phyloP scores from a whole-genome alignment of 2,329 filamentous ascomycete genomes.

The Fusarium acutatum region DNA sequence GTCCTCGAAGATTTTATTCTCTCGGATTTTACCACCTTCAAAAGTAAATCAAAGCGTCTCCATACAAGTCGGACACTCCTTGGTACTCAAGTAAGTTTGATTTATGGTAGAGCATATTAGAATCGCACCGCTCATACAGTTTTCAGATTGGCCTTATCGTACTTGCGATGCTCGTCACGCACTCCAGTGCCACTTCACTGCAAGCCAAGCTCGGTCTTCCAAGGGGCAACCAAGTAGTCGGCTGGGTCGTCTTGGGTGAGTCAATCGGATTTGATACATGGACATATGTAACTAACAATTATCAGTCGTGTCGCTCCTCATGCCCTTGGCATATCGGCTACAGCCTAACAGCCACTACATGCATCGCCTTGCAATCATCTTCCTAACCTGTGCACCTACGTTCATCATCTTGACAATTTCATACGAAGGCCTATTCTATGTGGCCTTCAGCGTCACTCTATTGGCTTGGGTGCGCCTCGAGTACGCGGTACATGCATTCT shows the following conservation, averaged over 20 bases:
- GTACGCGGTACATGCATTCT: constrained; percentile 66
- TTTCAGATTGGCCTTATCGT: constrained; percentile 76
- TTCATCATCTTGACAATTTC: constrained; percentile 98
- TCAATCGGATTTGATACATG: background rate
- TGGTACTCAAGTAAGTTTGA: constrained; percentile 67
- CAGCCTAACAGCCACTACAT: constrained; percentile 88
- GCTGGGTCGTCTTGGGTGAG: constrained; percentile 80
- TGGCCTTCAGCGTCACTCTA: constrained; percentile 83
- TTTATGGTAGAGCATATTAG: background rate
- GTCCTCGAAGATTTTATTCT: constrained; percentile 74
- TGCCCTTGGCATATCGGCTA: constrained; percentile 83
- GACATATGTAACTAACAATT: constrained; percentile 20
- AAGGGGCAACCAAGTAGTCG: constrained; percentile 85
- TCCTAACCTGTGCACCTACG: constrained; percentile 89
- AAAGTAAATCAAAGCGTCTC: constrained; percentile 45
- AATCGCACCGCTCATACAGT: constrained; percentile 13
- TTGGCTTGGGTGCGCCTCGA: constrained; percentile 94
- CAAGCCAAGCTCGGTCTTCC: constrained; percentile 88
- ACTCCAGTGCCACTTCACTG: constrained; percentile 83
- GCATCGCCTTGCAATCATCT: constrained; percentile 87
- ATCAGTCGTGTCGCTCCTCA: constrained; percentile 74
- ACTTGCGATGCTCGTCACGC: constrained; percentile 85
- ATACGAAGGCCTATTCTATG: constrained; percentile 96
- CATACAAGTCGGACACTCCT: constrained; percentile 66
- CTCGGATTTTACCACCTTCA: constrained; percentile 51